Percentiles rank a stretch among this genome's conserved stretches.
Evolutionary conservation across 345 rosid genomes (phyloP).

Genomic region (Jatropha curcas): DNA sequence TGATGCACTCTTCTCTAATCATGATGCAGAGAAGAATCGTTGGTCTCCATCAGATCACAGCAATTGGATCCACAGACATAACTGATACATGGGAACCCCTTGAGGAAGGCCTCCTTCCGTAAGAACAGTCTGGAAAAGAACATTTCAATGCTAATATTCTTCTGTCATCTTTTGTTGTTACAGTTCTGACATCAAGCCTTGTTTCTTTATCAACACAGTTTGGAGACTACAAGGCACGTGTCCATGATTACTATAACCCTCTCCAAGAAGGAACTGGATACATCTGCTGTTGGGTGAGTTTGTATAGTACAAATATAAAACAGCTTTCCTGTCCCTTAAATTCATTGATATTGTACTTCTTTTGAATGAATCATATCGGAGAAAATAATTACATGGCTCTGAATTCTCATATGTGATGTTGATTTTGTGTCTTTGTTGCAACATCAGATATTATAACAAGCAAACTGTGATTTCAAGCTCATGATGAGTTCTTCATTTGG

Average conservation of each 20-base stretch:
- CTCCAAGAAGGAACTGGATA: slow-evolving; percentile 69
- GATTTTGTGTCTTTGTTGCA: background rate
- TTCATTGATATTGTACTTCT: background rate
- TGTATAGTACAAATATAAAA: background rate
- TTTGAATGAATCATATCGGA: background rate
- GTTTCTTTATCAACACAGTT: slow-evolving; percentile 37
- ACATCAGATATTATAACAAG: background rate
- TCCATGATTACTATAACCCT: slow-evolving; percentile 91
- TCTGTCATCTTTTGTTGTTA: background rate
- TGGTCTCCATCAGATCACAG: slow-evolving; percentile 86
- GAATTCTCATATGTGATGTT: background rate
- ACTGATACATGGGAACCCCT: slow-evolving; percentile 92
- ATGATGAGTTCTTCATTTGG: background rate
- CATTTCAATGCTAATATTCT: background rate
- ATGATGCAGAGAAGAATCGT: slow-evolving; percentile 80
- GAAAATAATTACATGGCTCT: background rate
- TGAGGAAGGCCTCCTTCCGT: slow-evolving; percentile 98
- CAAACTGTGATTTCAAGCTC: too few relatives aligned
- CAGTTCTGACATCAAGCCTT: background rate
- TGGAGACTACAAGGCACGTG: slow-evolving; percentile 98
- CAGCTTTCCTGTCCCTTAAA: background rate
- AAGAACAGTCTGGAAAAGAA: slow-evolving; percentile 28
- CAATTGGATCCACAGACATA: slow-evolving; percentile 90
- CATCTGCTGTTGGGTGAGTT: slow-evolving; percentile 79
- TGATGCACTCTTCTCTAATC: background rate